Conservation (phyloP, 2,329 filamentous ascomycete species). For the Amauroascus verrucosus region DNA sequence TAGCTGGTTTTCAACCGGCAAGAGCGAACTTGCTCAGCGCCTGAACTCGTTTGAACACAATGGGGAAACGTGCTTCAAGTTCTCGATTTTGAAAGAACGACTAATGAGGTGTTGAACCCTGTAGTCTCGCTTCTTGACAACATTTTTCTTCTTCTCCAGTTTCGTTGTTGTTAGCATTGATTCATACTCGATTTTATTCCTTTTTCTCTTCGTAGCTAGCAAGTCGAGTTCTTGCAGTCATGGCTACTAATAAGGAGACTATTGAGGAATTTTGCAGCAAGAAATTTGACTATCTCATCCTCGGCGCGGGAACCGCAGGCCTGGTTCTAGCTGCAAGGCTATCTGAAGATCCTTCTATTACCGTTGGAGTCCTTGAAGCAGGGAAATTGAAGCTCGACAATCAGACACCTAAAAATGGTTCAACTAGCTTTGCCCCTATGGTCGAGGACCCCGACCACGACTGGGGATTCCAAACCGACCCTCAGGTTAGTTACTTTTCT, state of each 20-base stretch:
- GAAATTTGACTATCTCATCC: constrained; percentile 18
- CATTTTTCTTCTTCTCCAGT: neutral
- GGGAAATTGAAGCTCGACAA: constrained; percentile 20
- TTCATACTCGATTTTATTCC: neutral
- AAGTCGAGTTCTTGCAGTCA: neutral
- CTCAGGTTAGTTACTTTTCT: constrained; percentile 7
- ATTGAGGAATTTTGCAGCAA: constrained; percentile 2
- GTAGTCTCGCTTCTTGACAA: neutral
- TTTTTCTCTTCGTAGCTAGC: neutral
- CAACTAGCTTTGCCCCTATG: neutral
- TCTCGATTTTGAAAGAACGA: constrained; percentile 8
- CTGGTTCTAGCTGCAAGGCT: constrained; percentile 25
- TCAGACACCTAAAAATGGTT: neutral
- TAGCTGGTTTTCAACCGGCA: neutral
- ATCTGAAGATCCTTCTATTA: constrained; percentile 34
- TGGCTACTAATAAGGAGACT: neutral
- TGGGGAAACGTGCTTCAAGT: neutral
- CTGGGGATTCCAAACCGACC: constrained; percentile 26
- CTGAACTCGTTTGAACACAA: neutral
- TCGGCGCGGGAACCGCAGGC: constrained; percentile 23
- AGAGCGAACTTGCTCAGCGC: neutral
- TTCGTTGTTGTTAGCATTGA: neutral
- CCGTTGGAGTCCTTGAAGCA: constrained; percentile 40
- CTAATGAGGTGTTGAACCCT: neutral
- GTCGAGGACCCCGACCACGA: constrained; percentile 17